phyloP scores from a whole-genome alignment of 352 stramenopile species.

The Pythium sp. region DNA sequence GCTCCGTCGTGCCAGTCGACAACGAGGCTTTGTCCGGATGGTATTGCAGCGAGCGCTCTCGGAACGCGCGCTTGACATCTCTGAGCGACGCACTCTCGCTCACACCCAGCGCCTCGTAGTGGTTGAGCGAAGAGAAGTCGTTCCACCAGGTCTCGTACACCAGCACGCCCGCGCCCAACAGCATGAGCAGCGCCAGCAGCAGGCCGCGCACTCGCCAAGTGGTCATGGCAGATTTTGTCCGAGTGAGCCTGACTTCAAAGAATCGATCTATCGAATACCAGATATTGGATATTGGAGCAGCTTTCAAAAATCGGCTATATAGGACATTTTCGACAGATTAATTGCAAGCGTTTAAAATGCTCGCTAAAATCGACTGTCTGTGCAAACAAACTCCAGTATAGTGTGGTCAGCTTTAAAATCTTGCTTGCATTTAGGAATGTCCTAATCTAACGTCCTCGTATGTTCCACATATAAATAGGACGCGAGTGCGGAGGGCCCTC shows the following conservation, averaged over 20 bases:
- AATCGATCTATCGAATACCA: no score
- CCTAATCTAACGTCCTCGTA: background rate
- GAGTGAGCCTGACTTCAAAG: background rate
- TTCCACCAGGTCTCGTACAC: conserved; percentile 32
- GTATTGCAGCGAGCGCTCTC: conserved; percentile 66
- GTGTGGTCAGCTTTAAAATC: background rate
- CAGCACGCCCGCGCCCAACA: conserved; percentile 5
- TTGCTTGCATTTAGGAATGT: background rate
- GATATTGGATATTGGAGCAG: no score
- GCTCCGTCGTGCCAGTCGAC: conserved; percentile 17
- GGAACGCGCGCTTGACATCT: conserved; percentile 61
- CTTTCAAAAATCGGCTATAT: no score
- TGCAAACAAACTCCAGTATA: background rate
- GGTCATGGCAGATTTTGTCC: background rate
- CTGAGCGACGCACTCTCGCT: conserved; percentile 16
- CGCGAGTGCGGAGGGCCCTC: background rate
- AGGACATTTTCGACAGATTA: no score
- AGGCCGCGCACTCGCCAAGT: conserved; percentile 8
- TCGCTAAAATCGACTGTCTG: background rate
- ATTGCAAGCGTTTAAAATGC: no score
- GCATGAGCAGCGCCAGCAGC: conserved; percentile 9
- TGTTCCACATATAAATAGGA: background rate
- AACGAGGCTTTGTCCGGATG: conserved; percentile 62
- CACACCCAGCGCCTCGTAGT: conserved; percentile 43
- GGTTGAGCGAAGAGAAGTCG: conserved; percentile 34